Evolutionary conservation across 441 rosid genomes (phyloP).

Genomic region (Bruguiera hainesii): DNA sequence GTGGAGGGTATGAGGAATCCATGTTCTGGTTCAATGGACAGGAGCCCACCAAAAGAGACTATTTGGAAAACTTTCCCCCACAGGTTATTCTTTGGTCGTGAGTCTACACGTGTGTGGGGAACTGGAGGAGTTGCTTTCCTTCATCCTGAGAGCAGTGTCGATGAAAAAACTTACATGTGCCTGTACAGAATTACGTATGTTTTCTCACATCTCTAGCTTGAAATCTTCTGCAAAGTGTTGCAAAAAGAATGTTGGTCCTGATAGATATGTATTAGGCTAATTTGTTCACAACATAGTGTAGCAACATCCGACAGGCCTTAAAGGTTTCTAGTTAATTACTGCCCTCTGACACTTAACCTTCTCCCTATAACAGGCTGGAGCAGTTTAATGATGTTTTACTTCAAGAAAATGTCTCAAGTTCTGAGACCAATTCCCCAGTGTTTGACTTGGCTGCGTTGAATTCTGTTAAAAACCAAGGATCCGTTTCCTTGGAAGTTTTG

Average conservation of each 20-base stretch:
- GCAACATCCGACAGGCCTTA: background rate
- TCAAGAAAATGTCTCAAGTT: slow-evolving; percentile 56
- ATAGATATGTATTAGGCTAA: too few species aligned
- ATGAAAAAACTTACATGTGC: slow-evolving; percentile 53
- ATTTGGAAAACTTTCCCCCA: slow-evolving; percentile 70
- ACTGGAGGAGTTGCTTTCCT: slow-evolving; percentile 87
- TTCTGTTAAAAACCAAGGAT: slow-evolving; percentile 36
- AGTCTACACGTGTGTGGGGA: slow-evolving; percentile 65
- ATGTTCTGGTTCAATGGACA: slow-evolving; percentile 75
- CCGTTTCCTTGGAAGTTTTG: slow-evolving; percentile 50
- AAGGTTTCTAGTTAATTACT: background rate
- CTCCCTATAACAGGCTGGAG: slow-evolving; percentile 60
- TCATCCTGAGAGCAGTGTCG: slow-evolving; percentile 45
- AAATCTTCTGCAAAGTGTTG: slow-evolving; percentile 10
- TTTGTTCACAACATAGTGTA: background rate
- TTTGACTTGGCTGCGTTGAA: slow-evolving; percentile 51
- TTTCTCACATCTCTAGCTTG: slow-evolving; percentile 11
- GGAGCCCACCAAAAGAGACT: slow-evolving; percentile 61
- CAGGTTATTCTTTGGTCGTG: slow-evolving; percentile 75
- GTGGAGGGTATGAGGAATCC: slow-evolving; percentile 72
- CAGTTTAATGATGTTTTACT: slow-evolving; percentile 89
- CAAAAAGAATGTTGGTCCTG: slow-evolving; percentile 4
- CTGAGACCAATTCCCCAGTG: slow-evolving; percentile 40
- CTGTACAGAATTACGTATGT: slow-evolving; percentile 81
- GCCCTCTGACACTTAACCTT: background rate